Evolutionary conservation across 257 asterid species (phyloP), one percentile per base, ranked within the genome.

Genomic region (Henckelia pumila): DNA sequence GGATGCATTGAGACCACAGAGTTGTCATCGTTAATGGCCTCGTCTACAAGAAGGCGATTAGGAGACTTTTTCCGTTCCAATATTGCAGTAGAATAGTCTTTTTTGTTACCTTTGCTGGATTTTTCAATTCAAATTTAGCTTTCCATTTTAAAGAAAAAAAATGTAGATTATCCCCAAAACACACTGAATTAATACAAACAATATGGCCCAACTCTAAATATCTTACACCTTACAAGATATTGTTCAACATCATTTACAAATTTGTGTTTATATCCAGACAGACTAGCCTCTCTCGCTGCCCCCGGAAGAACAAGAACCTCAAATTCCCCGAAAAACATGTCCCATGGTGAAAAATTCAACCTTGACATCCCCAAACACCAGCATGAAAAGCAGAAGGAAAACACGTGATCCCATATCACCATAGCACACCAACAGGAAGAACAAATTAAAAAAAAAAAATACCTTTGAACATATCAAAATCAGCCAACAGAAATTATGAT

Each of bases 21-120:
- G 29, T 78, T 77, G 67, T 83, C 88, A 57, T 83, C 83, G 26
- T 77, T 83, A 17, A 77, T 28, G 13, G 88, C 77, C 76, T 80
- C 88, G 9, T 83, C 83, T 3, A 77, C 85, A 8, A 83, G 44
- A n/a, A 83, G 83, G 23, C 85, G 78, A 73, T 80, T 83, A 7
- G 85, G 85, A 32, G 83, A 58, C 69, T 77, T 83, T 59, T 83
- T 80, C 25, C 76, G 67, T 30, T 80, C 88, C 53, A 83, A 73
- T 21, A 83, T 83, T 24, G 80, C 85, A 19, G 83, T 79, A 5
- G 81, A 78, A 61, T 59, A 78, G 58, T 81, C 83, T 23, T 58
- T 76, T 28, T 65, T 75, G 64, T 65, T 26, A 69, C 67, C 29
- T 63, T 73, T 81, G 77, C 83, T 81, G 78, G 52, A 77, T 66